These are phyloP conservation scores for Dendrocalamus latiflorus DNA, from an alignment of 202 grass and related monocot species.

Conservation along the genomic window DNA sequence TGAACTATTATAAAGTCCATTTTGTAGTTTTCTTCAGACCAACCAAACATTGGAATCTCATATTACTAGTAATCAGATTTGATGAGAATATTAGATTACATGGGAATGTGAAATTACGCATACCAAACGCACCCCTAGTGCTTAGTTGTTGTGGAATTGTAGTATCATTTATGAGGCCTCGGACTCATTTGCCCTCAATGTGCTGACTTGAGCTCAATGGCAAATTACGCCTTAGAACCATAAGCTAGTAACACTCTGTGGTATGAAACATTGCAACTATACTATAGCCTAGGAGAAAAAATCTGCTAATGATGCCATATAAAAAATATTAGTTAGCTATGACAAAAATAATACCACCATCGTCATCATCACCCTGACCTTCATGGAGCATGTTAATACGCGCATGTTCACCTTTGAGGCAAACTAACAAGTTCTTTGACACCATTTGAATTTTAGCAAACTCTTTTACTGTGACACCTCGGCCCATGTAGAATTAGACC, in stretches of 20 bases:
- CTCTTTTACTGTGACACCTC: too few relatives aligned
- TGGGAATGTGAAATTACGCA: too few relatives aligned
- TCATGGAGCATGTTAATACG: conserved; percentile 13
- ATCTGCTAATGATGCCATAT: background rate
- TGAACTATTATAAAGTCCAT: too few relatives aligned
- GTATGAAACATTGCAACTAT: background rate
- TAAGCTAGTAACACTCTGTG: background rate
- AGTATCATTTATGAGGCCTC: background rate
- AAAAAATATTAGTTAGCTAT: background rate
- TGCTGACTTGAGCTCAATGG: background rate
- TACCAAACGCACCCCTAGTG: background rate
- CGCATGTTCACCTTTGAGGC: background rate
- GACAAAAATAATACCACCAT: background rate
- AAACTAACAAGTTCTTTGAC: conserved; percentile 11
- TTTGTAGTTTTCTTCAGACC: too few relatives aligned
- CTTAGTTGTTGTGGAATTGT: background rate
- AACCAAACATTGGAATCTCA: too few relatives aligned
- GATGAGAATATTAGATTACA: too few relatives aligned
- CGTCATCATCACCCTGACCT: background rate
- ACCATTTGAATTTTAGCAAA: background rate
- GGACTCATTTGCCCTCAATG: background rate
- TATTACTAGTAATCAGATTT: too few relatives aligned
- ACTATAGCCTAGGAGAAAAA: background rate
- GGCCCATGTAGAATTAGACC: too few relatives aligned
- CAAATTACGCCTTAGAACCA: background rate